Evolutionary conservation across 495 filamentous ascomycete species (phyloP).

Genomic region (Penicillium longicatenatum): DNA sequence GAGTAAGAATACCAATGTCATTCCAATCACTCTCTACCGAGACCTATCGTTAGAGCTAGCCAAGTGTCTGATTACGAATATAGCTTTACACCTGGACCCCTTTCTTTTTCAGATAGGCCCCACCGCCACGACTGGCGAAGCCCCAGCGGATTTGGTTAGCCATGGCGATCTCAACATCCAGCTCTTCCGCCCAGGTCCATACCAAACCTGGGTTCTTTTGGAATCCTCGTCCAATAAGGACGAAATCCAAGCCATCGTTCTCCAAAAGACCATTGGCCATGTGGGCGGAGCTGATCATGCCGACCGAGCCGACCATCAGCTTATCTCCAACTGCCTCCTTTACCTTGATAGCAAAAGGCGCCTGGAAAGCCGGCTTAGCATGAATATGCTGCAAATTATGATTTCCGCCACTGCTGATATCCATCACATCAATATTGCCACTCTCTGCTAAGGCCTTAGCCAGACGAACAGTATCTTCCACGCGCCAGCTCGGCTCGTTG

Average conservation of each 20-base stretch:
- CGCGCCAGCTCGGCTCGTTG: slow-evolving; percentile 54
- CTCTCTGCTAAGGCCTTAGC: slow-evolving; percentile 51
- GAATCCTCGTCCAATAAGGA: slow-evolving; percentile 64
- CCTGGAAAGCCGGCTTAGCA: slow-evolving; percentile 61
- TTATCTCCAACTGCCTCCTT: slow-evolving; percentile 61
- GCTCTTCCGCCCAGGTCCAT: slow-evolving; percentile 68
- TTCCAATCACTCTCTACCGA: too few species aligned
- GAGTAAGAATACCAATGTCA: too few species aligned
- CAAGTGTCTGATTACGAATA: background rate
- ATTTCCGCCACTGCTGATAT: slow-evolving; percentile 63
- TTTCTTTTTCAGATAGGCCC: slow-evolving; percentile 25
- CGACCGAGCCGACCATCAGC: slow-evolving; percentile 60
- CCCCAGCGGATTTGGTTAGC: slow-evolving; percentile 71
- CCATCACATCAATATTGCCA: slow-evolving; percentile 62
- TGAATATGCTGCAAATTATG: slow-evolving; percentile 58
- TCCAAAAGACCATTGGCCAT: slow-evolving; percentile 58
- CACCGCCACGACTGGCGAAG: slow-evolving; percentile 29
- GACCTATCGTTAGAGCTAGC: too few species aligned
- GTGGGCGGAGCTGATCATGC: slow-evolving; percentile 58
- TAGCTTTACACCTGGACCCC: background rate
- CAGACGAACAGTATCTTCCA: slow-evolving; percentile 57
- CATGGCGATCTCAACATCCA: slow-evolving; percentile 61
- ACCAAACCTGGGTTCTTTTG: slow-evolving; percentile 70
- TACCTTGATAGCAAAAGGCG: slow-evolving; percentile 58
- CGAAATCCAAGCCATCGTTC: slow-evolving; percentile 58